Evolutionary conservation across 2,329 filamentous ascomycete genomes (phyloP), one percentile per base, ranked within the genome.

Genomic region (Ophiostoma sp.): DNA sequence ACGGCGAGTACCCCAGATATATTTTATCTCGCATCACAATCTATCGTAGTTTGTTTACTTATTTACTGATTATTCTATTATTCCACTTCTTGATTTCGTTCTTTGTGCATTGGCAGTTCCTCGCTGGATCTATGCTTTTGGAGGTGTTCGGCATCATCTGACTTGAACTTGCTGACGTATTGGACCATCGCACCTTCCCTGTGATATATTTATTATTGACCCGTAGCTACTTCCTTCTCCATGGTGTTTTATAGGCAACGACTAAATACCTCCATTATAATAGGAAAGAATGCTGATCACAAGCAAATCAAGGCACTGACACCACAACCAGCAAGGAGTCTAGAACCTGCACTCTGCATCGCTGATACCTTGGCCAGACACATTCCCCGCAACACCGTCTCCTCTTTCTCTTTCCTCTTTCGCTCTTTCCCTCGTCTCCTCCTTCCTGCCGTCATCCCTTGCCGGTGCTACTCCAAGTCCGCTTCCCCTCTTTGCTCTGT

Each of bases 401-500:
- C 52, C 52, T 57, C 52, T 23, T 27, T 27, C 52, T 57, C 52
- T 23, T 13, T 13, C 52, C 52, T 57, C 23, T 27, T 27, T 57
- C 10, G n/a, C 52, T 15, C 31, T 33, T 36, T 11, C 60, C 17
- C 35, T 23, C 62, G 13, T n/a, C 52, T 57, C n/a, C 57, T 62
- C 27, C 57, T 62, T 10, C 27, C 57, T 20, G 23, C 57, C 57
- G 27, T n/a, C 57, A 62, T 62, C 57, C 57, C 57, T 62, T 35
- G 27, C 27, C 57, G 7, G 57, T 62, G 57, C 57, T 31, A 62
- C 57, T 33, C 57, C 57, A 36, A 35, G 33, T 65, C 62, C 8
- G 33, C 35, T 65, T 65, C 62, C 62, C 62, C 62, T 65, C 62
- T 65, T 65, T 65, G 20, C n/a, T 15, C 4, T 23, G 7, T 65